Evolutionary conservation across 2,329 filamentous ascomycete genomes (phyloP), one percentile per base, ranked within the genome.

Genomic region (Orbilia brochopaga): DNA sequence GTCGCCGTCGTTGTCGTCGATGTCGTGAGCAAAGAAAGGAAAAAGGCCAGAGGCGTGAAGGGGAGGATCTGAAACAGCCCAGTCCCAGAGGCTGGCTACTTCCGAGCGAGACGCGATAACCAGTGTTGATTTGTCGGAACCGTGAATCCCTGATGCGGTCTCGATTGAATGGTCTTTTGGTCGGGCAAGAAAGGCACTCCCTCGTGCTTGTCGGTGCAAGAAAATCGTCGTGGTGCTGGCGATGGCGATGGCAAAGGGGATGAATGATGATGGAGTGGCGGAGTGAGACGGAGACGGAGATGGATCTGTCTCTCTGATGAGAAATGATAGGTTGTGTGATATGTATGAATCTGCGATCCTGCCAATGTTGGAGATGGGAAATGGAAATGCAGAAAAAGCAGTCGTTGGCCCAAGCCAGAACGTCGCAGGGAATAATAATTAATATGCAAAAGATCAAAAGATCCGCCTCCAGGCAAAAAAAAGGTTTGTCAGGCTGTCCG

Each of bases 401-500:
- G 64, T 63, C 54, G 59, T 64, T 64, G 54, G 62, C 57, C 58
- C 40, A 46, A 63, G 58, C n/a, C 37, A 19, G 21, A 48, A 48
- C 44, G 44, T 72, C 67, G 67, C 67, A 65, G 64, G 67, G 55
- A 64, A 51, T 23, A 27, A 17, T 19, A 48, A 4, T n/a, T 44
- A 44, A 69, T 69, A 69, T 63, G n/a, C n/a, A n/a, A n/a, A n/a
- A n/a, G n/a, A n/a, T 53, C 60, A 64, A 60, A 70, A 54, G 59
- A 54, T 55, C 59, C 50, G 32, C 32, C 37, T n/a, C 59, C 50
- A 44, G 54, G 27, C 57, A 57, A 70, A 63, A 70, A 63, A 61
- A 72, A 72, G 67, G 67, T 72, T 72, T 72, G 67, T 72, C 67
- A 64, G 66, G 66, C 60, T 72, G 60, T 72, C 67, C 67, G 67